These are phyloP conservation scores for Capsicum pubescens DNA, from an alignment of 257 asterid genomes.

Conservation along the genomic window DNA sequence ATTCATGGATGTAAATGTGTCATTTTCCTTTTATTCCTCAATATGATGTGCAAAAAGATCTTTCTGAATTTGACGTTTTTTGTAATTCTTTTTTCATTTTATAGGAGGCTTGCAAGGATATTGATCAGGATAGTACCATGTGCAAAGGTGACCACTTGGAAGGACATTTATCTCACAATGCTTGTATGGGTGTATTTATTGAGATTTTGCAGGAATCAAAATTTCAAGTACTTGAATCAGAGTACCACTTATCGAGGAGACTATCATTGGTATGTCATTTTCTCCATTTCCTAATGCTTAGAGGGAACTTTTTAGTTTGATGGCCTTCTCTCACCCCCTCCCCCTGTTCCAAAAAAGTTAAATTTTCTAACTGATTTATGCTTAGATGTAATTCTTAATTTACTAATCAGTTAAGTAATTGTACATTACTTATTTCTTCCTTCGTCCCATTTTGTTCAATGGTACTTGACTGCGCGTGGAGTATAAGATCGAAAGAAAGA, in stretches of 20 bases:
- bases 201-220: conserved; percentile 60
- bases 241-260: conserved; percentile 63
- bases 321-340: neutral
- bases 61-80: conserved; percentile 15
- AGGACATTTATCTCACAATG: conserved; percentile 43
- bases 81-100: conserved; percentile 34
- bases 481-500: neutral
- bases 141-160: conserved; percentile 44
- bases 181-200: conserved; percentile 49
- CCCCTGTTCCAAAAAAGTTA: neutral
- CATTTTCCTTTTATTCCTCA: neutral
- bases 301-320: neutral
- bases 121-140: conserved; percentile 45
- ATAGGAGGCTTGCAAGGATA: conserved; percentile 53
- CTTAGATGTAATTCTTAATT: neutral
- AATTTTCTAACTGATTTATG: conserved; percentile 10
- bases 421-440: neutral
- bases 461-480: neutral
- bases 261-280: conserved; percentile 52
- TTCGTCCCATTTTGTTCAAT: neutral
- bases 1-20: neutral
- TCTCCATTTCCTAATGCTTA: conserved; percentile 25
- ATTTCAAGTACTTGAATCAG: conserved; percentile 66
- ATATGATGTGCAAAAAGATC: neutral
- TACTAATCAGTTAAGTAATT: neutral